These are phyloP conservation scores for Myxozyma geophila DNA, from an alignment of 805 yeast species.

Conservation along the genomic window DNA sequence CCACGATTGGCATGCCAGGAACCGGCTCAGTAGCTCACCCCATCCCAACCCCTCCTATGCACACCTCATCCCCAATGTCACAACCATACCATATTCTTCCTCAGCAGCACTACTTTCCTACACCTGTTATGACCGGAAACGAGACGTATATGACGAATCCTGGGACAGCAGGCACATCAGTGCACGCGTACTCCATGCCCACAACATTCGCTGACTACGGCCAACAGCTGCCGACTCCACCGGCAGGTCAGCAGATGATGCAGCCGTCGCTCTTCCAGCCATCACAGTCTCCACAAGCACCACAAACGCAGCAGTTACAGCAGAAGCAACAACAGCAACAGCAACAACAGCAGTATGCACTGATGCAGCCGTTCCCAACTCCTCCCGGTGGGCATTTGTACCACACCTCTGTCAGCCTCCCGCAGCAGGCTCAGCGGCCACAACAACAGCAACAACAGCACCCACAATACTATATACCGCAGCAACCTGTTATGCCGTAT, in stretches of 20 bases:
- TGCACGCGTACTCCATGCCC: conserved; percentile 11
- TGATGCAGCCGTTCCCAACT: conserved; percentile 24
- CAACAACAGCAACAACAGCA: background rate
- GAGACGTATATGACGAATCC: background rate
- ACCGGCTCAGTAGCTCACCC: conserved; percentile 2
- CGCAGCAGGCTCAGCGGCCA: conserved; percentile 16
- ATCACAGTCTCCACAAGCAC: conserved; percentile 8
- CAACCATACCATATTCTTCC: conserved; percentile 16
- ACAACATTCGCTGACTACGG: conserved; percentile 20
- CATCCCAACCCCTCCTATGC: conserved; percentile 20
- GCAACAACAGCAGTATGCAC: conserved; percentile 18
- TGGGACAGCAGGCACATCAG: background rate
- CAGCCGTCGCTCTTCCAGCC: conserved; percentile 12
- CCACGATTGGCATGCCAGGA: conserved; percentile 1
- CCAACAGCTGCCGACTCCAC: conserved; percentile 27
- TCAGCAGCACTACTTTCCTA: conserved; percentile 22
- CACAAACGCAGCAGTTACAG: conserved; percentile 27
- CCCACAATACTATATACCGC: conserved; percentile 32
- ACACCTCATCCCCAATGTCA: conserved; percentile 13
- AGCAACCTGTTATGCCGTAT: conserved; percentile 38
- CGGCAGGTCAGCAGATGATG: conserved; percentile 17
- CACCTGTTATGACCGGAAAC: conserved; percentile 1
- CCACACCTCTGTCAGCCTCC: conserved; percentile 11
- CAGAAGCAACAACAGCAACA: conserved; percentile 31
- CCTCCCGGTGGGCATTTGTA: conserved; percentile 15